Base-by-base conservation (phyloP, 805 yeast genomes). In the Saccharomycopsis oosterbeekiorum region DNA sequence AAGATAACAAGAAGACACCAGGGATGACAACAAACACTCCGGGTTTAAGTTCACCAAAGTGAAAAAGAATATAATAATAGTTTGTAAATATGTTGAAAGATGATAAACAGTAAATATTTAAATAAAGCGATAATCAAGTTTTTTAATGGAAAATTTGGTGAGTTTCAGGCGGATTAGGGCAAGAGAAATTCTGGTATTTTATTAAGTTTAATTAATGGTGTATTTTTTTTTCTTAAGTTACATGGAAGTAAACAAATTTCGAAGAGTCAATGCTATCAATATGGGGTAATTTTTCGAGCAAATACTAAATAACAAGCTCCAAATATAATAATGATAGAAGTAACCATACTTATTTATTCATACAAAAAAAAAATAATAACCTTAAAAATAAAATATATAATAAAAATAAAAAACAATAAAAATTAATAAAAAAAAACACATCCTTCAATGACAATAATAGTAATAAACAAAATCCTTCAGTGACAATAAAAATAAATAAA, bases 1-100 rank as follows among this genome's bases (percentile, higher is more conserved):
- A 88, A 1, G 79, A 74, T 5, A 82, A 82, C 63, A 29, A n/a
- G 36, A 42, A 43, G 29, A 24, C 24, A 26, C 19, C 26, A 36
- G 15, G 39, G 17, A 50, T 58, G 9, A 58, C 40, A 26, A 21
- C 26, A 47, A 15, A 10, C 5, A 14, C 19, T 40, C 10, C 15
- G 50, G 11, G 21, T 5, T 42, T 9, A 21, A 47, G 34, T 24
- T 21, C 34, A 24, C 19, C 53, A 24, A 47, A 47, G 34, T 47
- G 53, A 21, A n/a, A 14, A 43, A 21, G 21, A 15, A 26, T 29
- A 21, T 47, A 4, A 21, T 10, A 24, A 17, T 19, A n/a, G 11
- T 10, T 47, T 47, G 53, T 47, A 47, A 47, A 47, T 47, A 47
- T 15, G 15, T 24, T 8, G 14, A 24, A 12, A 21, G 34, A 24